Percentiles rank a stretch among this genome's conserved stretches.
These are phyloP conservation scores for Singerocomus inundabilis DNA, from an alignment of 1,284 basidiomycete species.

Conservation along the genomic window DNA sequence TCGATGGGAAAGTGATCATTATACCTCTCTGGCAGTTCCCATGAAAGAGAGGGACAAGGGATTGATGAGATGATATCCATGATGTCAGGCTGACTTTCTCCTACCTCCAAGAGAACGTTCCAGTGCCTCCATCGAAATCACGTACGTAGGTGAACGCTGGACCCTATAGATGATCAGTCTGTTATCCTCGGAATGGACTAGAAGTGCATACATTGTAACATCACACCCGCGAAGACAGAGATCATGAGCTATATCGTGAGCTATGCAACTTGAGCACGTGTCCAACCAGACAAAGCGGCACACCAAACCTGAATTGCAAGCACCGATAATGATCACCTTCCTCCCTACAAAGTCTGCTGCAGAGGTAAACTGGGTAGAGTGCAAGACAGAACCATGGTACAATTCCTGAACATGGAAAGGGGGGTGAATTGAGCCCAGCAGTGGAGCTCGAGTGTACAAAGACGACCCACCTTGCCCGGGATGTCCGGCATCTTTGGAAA, in stretches of 20 bases:
- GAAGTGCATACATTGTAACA: slow-evolving; percentile 24
- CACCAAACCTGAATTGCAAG: slow-evolving; percentile 29
- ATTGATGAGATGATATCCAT: not conserved
- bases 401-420: slow-evolving; percentile 16
- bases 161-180: slow-evolving; percentile 10
- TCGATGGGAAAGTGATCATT: slow-evolving; percentile 28
- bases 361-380: slow-evolving; percentile 38
- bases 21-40: slow-evolving; percentile 18
- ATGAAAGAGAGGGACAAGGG: not conserved
- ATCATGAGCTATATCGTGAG: slow-evolving; percentile 31
- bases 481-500: slow-evolving; percentile 34
- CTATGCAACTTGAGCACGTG: slow-evolving; percentile 10
- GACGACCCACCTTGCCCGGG: slow-evolving; percentile 18
- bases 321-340: slow-evolving; percentile 28
- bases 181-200: not conserved
- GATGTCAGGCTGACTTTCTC: not conserved
- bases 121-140: slow-evolving; percentile 19
- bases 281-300: not conserved
- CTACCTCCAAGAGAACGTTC: slow-evolving; percentile 17
- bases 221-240: slow-evolving; percentile 17
- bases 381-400: slow-evolving; percentile 27
- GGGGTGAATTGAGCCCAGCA: not conserved
- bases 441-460: not conserved
- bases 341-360: slow-evolving; percentile 31
- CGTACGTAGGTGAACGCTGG: slow-evolving; percentile 30